A percentile compares a stretch with the other conserved stretches of the same genome.
phyloP scores from a whole-genome alignment of 768 basidiomycete genomes.

The Phanerodontia chrysosporium region DNA sequence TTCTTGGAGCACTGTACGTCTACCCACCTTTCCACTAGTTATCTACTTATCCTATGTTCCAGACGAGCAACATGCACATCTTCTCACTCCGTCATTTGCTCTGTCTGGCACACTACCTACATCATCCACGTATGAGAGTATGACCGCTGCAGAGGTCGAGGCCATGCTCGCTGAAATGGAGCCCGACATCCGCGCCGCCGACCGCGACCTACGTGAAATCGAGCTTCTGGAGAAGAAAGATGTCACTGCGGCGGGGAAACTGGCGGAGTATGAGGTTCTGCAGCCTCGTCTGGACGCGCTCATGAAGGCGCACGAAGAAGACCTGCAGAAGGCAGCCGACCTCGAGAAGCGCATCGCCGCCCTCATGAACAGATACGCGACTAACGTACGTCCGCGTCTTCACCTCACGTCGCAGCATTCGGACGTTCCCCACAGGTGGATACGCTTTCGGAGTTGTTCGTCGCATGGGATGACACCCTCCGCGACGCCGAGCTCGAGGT shows the following conservation, averaged over 20 bases:
- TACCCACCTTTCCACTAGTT: background rate
- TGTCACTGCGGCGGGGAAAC: conserved; percentile 66
- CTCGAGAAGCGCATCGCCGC: conserved; percentile 64
- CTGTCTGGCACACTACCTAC: conserved; percentile 57
- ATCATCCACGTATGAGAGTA: conserved; percentile 49
- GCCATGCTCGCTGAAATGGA: conserved; percentile 77
- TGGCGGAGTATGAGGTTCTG: conserved; percentile 61
- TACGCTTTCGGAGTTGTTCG: conserved; percentile 77
- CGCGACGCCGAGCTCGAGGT: conserved; percentile 62
- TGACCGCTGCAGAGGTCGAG: conserved; percentile 67
- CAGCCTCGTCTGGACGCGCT: conserved; percentile 65
- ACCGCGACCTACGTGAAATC: conserved; percentile 78
- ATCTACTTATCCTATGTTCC: background rate
- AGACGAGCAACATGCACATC: conserved; percentile 78
- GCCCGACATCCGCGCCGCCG: conserved; percentile 76
- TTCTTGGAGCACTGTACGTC: conserved; percentile 73
- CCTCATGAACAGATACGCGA: conserved; percentile 67
- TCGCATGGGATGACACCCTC: conserved; percentile 79
- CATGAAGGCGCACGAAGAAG: conserved; percentile 54
- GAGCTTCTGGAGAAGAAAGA: conserved; percentile 66
- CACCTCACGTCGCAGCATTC: background rate
- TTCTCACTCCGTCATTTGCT: conserved; percentile 72
- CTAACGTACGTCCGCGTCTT: conserved; percentile 47
- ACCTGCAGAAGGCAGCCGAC: conserved; percentile 47
- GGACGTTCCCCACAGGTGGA: conserved; percentile 54